Evolutionary conservation across 2,329 filamentous ascomycete species (phyloP), one percentile per base, ranked within the genome.

Genomic region (Penicillium italicum): DNA sequence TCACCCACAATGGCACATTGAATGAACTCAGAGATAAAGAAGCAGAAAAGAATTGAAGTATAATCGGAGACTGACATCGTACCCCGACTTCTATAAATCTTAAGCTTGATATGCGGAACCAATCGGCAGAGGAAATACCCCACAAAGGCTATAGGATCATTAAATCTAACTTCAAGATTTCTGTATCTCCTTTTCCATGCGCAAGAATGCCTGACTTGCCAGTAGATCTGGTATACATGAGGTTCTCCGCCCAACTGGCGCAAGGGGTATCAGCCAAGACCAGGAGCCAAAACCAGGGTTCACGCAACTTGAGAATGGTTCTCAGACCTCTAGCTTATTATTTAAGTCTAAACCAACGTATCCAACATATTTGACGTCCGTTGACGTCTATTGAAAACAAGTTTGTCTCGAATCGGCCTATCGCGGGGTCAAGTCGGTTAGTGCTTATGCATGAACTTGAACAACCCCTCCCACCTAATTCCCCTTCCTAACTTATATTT

Each of bases 381-480:
- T 16, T 31, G 14, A 31, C 1, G 10, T 18, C 5, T n/a, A n/a
- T 49, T 16, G 9, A n/a, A 40, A 31, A 16, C 12, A 31, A 43
- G 26, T 43, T 43, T 20, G 14, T 16, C 9, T 6, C 14, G 14
- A 30, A n/a, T 20, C 30, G 30, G 34, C 7, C 28, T 43, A 36
- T 42, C 49, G 36, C 49, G 55, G 50, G 55, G 45, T 37, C n/a
- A 10, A 33, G 18, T 33, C 30, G 43, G 43, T 45, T 45, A 49
- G 50, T 55, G 40, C 33, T 59, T 45, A 45, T 11, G 16, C 50
- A 36, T 28, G 3, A 26, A 20, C 11, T 20, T 37, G n/a, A 37
- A 36, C 10, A 18, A 30, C 37, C 46, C 44, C 47, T 50, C 38
- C 40, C 34, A 48, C 37, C 12, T n/a, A 28, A 16, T 26, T 26